Base-by-base conservation (phyloP, 164 flowering plant species). In the Liriodendron chinense region DNA sequence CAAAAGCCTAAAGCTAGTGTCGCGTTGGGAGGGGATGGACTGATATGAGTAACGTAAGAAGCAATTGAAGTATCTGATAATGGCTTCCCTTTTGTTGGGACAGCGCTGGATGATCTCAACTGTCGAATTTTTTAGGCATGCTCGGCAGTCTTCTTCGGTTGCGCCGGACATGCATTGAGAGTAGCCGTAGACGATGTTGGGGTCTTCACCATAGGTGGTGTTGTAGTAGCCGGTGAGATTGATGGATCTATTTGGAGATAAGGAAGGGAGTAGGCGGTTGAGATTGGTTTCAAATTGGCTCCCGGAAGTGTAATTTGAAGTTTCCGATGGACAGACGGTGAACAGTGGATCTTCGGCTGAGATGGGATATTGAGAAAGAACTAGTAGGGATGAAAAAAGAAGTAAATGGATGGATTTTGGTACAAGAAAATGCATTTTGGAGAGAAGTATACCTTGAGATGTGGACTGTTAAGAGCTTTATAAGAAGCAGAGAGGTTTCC, bases 21-120 rank as follows among this genome's bases (percentile, higher is more conserved):
- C 24, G 7, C 16, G 18, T 14, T 13, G 14, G n/a, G 61, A 47
- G 13, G 82, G 72, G 72, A 82, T 80, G 3, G 13, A 68, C 24
- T 9, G 4, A n/a, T 72, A 16, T 0, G 88, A 80, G 68, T 78
- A 82, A 7, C 83, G 82, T 47, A 85, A 59, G 34, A 78, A 80
- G 57, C 86, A 83, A 1, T 23, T 1, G 25, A 83, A 83, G 61
- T 77, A 81, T 83, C 88, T 79, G 21, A 75, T 64, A 18, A 77
- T 28, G 9, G 86, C 85, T 20, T 67, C 6, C 22, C 20, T 80
- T 23, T 25, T 71, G n/a, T 71, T 73, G 10, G 82, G 78, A 50
- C 84, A 83, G 22, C 72, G 74, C 3, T 25, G 22, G 56, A 26
- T 2, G 9, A 81, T 67, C 53, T 76, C 70, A 1, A 64, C 18